Evolutionary conservation across 108 stramenopile species (phyloP).

Genomic region (Schizochytrium sp.): DNA sequence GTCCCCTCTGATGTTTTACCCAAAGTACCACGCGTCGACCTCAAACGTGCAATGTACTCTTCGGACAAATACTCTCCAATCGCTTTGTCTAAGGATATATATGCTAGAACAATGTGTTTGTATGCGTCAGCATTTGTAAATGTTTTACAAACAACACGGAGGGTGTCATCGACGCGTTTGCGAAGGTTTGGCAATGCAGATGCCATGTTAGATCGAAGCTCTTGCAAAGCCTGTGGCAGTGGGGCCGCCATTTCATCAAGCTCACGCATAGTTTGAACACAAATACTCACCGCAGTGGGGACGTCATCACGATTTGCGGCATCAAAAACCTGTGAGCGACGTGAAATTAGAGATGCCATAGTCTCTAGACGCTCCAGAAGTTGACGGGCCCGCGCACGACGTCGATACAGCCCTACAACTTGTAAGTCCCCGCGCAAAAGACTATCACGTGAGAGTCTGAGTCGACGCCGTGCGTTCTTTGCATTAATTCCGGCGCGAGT

Average conservation of each 20-base stretch:
- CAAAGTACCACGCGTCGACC: not conserved
- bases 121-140: not conserved
- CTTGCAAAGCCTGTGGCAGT: not conserved
- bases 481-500: slow-evolving; percentile 36
- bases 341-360: not conserved
- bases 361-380: not conserved
- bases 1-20: not conserved
- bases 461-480: slow-evolving; percentile 28
- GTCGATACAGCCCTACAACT: slow-evolving; percentile 29
- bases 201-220: not conserved
- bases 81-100: slow-evolving; percentile 20
- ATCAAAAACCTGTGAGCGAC: not conserved
- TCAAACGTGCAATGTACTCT: slow-evolving; percentile 5
- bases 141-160: slow-evolving; percentile 2
- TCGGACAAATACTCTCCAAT: slow-evolving; percentile 35
- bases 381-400: not conserved
- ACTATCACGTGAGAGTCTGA: not conserved
- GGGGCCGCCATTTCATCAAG: not conserved
- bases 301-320: slow-evolving; percentile 15
- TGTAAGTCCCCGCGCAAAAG: slow-evolving; percentile 24
- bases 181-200: slow-evolving; percentile 19
- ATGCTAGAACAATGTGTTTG: slow-evolving; percentile 2
- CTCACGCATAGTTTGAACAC: slow-evolving; percentile 2
- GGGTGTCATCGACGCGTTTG: slow-evolving; percentile 5
- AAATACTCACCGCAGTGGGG: not conserved